Percentiles rank a stretch among this genome's conserved stretches.
These are phyloP conservation scores for Gloeopeniophorella convolvens DNA, from an alignment of 768 basidiomycete genomes.

Conservation along the genomic window DNA sequence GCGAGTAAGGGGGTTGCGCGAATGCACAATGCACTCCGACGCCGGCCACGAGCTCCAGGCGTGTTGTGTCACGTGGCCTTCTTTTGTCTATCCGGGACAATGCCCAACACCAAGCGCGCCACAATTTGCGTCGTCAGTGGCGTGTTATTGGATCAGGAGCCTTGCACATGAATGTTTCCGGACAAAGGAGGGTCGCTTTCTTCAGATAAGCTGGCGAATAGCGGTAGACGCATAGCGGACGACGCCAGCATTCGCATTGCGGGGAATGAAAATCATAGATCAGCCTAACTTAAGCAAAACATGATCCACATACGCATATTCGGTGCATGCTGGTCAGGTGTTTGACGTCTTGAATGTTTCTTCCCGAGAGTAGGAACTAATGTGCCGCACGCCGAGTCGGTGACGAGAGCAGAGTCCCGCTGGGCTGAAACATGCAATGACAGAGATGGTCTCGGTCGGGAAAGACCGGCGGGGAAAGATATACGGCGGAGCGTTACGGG, in stretches of 20 bases:
- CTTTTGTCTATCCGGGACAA: not conserved
- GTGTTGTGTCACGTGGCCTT: slow-evolving; percentile 15
- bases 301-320: too few relatives aligned
- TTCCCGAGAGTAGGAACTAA: too few relatives aligned
- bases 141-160: too few relatives aligned
- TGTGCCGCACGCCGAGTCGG: too few relatives aligned
- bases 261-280: not conserved
- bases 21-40: slow-evolving; percentile 8
- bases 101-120: not conserved
- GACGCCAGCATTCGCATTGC: not conserved
- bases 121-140: not conserved
- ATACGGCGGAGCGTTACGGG: too few relatives aligned
- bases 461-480: too few relatives aligned
- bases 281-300: too few relatives aligned
- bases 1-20: slow-evolving; percentile 2
- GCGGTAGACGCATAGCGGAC: not conserved
- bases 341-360: too few relatives aligned
- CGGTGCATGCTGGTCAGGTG: too few relatives aligned
- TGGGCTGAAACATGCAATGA: too few relatives aligned
- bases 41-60: slow-evolving; percentile 12
- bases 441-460: too few relatives aligned
- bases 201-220: not conserved
- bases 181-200: not conserved
- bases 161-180: not conserved
- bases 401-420: too few relatives aligned